Conservation (phyloP, 768 basidiomycete species). For the Pleurotus sapidus region DNA sequence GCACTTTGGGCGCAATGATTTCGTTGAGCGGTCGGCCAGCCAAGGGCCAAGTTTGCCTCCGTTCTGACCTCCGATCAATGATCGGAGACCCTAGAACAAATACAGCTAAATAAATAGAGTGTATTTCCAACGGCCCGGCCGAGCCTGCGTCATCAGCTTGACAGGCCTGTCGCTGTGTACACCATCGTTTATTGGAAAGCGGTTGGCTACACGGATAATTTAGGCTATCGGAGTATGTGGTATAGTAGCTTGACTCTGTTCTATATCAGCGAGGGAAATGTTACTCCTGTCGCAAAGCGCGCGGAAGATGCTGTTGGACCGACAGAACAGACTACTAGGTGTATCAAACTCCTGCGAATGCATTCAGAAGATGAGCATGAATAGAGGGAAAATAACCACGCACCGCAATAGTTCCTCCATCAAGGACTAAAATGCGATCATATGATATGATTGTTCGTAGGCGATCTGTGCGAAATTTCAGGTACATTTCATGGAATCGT, state of each 20-base stretch:
- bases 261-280: constrained; percentile 42
- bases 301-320: constrained; percentile 40
- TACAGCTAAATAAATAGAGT: too few species aligned
- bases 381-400: neutral
- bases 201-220: too few species aligned
- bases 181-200: too few species aligned
- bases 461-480: constrained; percentile 43
- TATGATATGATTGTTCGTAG: constrained; percentile 75
- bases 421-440: constrained; percentile 69
- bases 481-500: neutral
- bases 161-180: too few species aligned
- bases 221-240: too few species aligned
- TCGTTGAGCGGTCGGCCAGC: too few species aligned
- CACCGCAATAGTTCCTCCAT: constrained; percentile 56
- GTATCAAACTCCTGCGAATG: constrained; percentile 45
- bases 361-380: neutral
- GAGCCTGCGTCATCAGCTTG: too few species aligned
- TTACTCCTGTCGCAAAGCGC: constrained; percentile 47
- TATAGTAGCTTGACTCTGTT: constrained; percentile 2
- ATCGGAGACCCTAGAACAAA: too few species aligned
- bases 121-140: too few species aligned
- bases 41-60: too few species aligned
- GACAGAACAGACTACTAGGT: constrained; percentile 42
- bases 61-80: too few species aligned
- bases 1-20: too few species aligned